These are phyloP conservation scores for Bruguiera parviflora DNA, from an alignment of 345 rosid genomes.

Conservation along the genomic window DNA sequence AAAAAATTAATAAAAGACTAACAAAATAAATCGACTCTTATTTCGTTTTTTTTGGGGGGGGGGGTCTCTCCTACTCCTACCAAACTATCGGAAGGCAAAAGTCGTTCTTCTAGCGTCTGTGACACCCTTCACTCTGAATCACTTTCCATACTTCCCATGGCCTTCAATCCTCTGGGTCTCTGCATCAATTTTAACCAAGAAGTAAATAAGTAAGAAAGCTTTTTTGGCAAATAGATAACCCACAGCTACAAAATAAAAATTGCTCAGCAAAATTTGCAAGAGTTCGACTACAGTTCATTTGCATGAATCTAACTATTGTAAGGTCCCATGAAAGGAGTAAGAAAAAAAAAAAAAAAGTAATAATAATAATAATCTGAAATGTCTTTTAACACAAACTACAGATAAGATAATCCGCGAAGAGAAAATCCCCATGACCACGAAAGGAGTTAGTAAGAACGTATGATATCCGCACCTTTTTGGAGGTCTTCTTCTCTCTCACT, in stretches of 20 bases:
- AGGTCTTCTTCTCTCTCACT: conserved; percentile 88
- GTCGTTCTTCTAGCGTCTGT: conserved; percentile 4
- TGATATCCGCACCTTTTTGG: conserved; percentile 61
- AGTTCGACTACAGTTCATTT: not conserved
- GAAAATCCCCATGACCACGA: not conserved
- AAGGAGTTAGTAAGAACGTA: not conserved
- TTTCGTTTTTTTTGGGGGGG: not conserved
- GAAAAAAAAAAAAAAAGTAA: not conserved
- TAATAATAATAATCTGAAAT: not conserved
- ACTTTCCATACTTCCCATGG: conserved; percentile 65
- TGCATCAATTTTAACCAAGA: conserved; percentile 32
- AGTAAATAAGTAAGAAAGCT: conserved; percentile 1
- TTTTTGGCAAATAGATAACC: not conserved
- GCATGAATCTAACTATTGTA: not conserved
- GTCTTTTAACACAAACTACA: not conserved
- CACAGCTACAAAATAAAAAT: too few species aligned
- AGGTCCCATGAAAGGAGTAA: not conserved
- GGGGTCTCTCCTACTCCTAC: not conserved
- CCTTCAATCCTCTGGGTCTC: conserved; percentile 75
- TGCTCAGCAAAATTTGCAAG: not conserved
- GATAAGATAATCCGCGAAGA: not conserved
- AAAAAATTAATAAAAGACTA: too few species aligned
- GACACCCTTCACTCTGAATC: conserved; percentile 43
- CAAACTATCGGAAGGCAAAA: conserved; percentile 6
- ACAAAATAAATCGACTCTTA: not conserved